Evolutionary conservation across 768 basidiomycete genomes (phyloP).

Genomic region (Tulasnella sp.): DNA sequence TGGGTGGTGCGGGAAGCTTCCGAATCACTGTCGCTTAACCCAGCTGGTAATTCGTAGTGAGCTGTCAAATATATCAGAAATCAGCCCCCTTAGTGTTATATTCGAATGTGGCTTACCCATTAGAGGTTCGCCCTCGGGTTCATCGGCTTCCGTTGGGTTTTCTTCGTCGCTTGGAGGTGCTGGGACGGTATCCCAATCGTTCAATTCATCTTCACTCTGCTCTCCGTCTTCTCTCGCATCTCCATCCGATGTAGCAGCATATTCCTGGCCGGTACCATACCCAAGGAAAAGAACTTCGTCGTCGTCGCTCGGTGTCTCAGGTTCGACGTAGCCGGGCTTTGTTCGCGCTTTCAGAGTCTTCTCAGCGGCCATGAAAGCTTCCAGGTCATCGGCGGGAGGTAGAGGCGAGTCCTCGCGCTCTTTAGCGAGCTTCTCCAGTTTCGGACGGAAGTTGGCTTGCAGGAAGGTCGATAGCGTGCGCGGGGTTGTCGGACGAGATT

Average conservation of each 20-base stretch:
- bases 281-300: not conserved
- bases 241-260: not conserved
- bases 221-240: not conserved
- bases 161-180: slow-evolving; percentile 1
- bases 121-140: not conserved
- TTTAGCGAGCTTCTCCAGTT: not conserved
- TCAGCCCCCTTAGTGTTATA: not conserved
- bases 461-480: slow-evolving; percentile 2
- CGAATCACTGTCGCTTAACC: not conserved
- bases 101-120: not conserved
- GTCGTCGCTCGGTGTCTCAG: not conserved
- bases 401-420: slow-evolving; percentile 9
- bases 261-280: not conserved
- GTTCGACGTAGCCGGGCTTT: not conserved
- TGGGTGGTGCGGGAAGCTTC: not conserved
- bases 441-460: slow-evolving; percentile 4
- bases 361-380: slow-evolving; percentile 12
- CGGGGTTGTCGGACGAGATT: not conserved
- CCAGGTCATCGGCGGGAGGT: not conserved
- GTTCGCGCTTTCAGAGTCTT: not conserved
- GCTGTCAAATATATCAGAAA: not conserved
- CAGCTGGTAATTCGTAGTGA: not conserved
- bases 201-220: slow-evolving; percentile 6
- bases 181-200: slow-evolving; percentile 5
- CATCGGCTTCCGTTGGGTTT: not conserved